Conservation (phyloP, 805 yeast genomes). For the Teunomyces kruisii region DNA sequence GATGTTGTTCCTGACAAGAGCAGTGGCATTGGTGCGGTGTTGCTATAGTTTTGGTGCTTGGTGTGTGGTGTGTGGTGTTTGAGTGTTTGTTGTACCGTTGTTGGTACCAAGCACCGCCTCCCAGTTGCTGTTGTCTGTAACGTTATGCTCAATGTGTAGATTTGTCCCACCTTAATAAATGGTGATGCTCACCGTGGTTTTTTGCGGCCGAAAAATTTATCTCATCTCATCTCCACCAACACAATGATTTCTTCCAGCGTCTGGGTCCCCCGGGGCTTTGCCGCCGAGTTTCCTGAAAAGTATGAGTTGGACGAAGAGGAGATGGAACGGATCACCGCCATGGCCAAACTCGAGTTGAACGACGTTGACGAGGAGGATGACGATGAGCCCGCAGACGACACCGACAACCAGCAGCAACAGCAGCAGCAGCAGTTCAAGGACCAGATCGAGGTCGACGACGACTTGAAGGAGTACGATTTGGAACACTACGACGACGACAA, state of each 20-base stretch:
- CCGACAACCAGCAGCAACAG: conserved; percentile 19
- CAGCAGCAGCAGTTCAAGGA: conserved; percentile 42
- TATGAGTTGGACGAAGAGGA: conserved; percentile 90
- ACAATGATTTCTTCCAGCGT: conserved; percentile 92
- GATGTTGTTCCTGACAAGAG: conserved; percentile 52
- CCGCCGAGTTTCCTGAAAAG: conserved; percentile 87
- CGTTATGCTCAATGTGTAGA: too few relatives aligned
- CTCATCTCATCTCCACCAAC: conserved; percentile 5
- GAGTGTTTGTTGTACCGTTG: too few relatives aligned
- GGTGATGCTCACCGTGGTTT: too few relatives aligned
- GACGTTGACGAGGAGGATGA: conserved; percentile 67
- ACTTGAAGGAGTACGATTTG: conserved; percentile 81
- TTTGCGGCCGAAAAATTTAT: not conserved
- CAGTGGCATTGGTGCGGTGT: conserved; percentile 89
- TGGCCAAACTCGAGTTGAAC: conserved; percentile 79
- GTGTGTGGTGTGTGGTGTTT: too few relatives aligned
- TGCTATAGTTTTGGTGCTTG: conserved; percentile 63
- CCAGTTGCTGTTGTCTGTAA: too few relatives aligned
- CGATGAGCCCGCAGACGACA: conserved; percentile 36
- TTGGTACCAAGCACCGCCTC: too few relatives aligned
- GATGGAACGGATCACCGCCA: conserved; percentile 81
- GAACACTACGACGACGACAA: conserved; percentile 79
- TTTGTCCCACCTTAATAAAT: too few relatives aligned
- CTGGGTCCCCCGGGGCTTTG: conserved; percentile 97
- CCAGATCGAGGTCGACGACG: conserved; percentile 73